Percentiles rank a stretch among this genome's conserved stretches.
Conservation (phyloP, 2,329 filamentous ascomycete species). For the Penicillium sp. region DNA sequence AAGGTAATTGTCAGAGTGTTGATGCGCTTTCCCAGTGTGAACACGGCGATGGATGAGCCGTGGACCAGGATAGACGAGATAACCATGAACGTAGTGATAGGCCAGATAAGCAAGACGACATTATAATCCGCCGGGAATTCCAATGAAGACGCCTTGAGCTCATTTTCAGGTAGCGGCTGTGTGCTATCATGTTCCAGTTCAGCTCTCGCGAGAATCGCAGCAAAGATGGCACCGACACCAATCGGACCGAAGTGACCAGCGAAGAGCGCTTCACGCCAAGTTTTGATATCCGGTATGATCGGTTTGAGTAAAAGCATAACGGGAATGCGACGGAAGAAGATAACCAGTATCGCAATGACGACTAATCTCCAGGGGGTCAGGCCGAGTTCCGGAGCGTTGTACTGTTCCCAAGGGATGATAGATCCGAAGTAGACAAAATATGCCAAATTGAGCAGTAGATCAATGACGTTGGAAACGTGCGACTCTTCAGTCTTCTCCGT, state of each 20-base stretch:
- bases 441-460: constrained; percentile 91
- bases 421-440: constrained; percentile 98
- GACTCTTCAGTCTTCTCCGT: constrained; percentile 97
- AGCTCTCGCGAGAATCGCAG: constrained; percentile 88
- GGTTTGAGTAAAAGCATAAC: constrained; percentile 92
- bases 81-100: constrained; percentile 90
- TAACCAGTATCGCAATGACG: constrained; percentile 90
- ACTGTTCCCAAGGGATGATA: constrained; percentile 95
- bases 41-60: constrained; percentile 96
- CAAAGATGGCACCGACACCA: constrained; percentile 93
- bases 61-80: constrained; percentile 94
- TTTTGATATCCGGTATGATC: constrained; percentile 93
- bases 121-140: constrained; percentile 61
- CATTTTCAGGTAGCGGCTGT: constrained; percentile 68
- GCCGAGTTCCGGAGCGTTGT: constrained; percentile 73
- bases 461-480: constrained; percentile 98
- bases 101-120: constrained; percentile 88
- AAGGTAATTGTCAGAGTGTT: constrained; percentile 94
- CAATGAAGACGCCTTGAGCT: constrained; percentile 48
- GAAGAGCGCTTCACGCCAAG: constrained; percentile 95
- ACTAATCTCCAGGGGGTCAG: constrained; percentile 84
- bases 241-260: constrained; percentile 98
- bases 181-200: constrained; percentile 78
- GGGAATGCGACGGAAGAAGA: constrained; percentile 93
- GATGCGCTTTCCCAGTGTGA: constrained; percentile 96